These are phyloP conservation scores for Diutina scorzettiae DNA, from an alignment of 1,139 yeast genomes.

Conservation along the genomic window DNA sequence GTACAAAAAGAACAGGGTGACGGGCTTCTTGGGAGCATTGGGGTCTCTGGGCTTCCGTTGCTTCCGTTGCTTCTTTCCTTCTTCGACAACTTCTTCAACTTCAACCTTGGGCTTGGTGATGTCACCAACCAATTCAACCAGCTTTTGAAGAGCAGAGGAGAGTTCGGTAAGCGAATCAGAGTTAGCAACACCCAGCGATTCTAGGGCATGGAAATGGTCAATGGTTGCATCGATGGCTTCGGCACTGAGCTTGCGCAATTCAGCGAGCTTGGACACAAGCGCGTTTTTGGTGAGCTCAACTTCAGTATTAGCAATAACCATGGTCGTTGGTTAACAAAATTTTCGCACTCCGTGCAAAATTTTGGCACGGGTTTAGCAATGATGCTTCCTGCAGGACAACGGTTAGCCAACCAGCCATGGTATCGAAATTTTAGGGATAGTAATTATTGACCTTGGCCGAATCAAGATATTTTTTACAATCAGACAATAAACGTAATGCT, in stretches of 20 bases:
- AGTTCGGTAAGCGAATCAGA: neutral
- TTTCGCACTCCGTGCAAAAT: too few species aligned
- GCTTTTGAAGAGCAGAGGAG: neutral
- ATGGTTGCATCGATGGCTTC: slow-evolving; percentile 4
- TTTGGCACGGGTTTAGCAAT: too few species aligned
- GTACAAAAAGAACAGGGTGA: slow-evolving; percentile 5
- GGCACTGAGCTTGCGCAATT: neutral
- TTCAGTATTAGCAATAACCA: too few species aligned
- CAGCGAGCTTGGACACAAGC: neutral
- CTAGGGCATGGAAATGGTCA: neutral
- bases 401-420: too few species aligned
- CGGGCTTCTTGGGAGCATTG: slow-evolving; percentile 4
- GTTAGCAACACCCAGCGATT: neutral
- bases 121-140: neutral
- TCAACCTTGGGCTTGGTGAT: neutral
- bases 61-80: neutral
- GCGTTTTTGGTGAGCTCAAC: slow-evolving; percentile 1
- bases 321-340: too few species aligned
- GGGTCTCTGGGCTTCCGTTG: neutral
- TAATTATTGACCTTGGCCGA: too few species aligned
- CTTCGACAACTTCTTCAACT: neutral
- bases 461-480: too few species aligned
- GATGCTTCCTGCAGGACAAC: too few species aligned
- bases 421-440: too few species aligned
- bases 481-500: too few species aligned